phyloP scores from a whole-genome alignment of 441 rosid species.

The Populus trichocarpa region DNA sequence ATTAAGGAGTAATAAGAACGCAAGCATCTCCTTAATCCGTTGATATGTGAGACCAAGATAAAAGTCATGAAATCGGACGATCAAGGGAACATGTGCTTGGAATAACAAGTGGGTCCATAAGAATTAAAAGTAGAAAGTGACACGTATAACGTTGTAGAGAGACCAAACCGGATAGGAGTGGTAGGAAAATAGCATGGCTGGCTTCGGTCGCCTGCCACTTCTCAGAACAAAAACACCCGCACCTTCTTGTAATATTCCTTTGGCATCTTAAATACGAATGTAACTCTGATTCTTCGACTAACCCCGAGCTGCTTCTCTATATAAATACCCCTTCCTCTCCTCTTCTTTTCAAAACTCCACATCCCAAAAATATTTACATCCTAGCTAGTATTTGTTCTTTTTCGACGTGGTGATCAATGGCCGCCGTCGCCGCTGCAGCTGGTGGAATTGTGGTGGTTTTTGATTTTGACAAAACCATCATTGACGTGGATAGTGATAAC shows the following conservation, averaged over 20 bases:
- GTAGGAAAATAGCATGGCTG: background rate
- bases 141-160: background rate
- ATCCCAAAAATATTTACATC: too few relatives aligned
- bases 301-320: too few relatives aligned
- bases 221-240: too few relatives aligned
- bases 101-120: background rate
- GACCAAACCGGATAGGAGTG: background rate
- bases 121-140: background rate
- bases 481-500: conserved; percentile 72
- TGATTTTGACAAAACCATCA: conserved; percentile 74
- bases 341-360: too few relatives aligned
- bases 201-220: background rate
- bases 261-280: background rate
- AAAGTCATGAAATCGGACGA: background rate
- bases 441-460: conserved; percentile 48
- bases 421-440: conserved; percentile 5
- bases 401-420: conserved; percentile 29
- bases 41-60: background rate
- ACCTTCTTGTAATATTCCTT: conserved; percentile 22
- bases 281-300: background rate
- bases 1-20: too few relatives aligned
- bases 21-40: too few relatives aligned
- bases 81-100: background rate
- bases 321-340: too few relatives aligned
- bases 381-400: conserved; percentile 3